Evolutionary conservation across 345 rosid genomes (phyloP).

Genomic region (Turnera subulata): DNA sequence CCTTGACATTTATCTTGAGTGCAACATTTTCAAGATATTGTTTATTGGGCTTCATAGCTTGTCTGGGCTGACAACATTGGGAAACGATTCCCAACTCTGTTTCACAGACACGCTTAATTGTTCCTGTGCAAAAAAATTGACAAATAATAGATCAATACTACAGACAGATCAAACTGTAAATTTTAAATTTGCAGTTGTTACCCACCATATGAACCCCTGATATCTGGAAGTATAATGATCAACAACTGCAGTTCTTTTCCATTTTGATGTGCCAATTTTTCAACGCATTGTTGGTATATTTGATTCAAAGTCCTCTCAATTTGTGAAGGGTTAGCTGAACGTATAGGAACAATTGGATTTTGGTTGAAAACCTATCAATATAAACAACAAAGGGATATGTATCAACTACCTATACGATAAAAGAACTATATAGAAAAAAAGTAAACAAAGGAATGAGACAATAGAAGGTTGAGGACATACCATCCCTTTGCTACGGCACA

Average conservation of each 20-base stretch:
- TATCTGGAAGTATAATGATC: constrained; percentile 65
- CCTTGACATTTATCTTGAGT: too few relatives aligned
- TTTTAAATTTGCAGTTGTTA: not conserved
- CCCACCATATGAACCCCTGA: constrained; percentile 58
- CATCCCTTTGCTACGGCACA: constrained; percentile 76
- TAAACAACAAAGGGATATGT: not conserved
- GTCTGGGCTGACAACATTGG: constrained; percentile 62
- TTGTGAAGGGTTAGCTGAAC: constrained; percentile 18
- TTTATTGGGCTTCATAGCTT: constrained; percentile 29
- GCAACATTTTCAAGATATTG: constrained; percentile 67
- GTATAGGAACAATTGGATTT: constrained; percentile 32
- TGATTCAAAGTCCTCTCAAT: constrained; percentile 47
- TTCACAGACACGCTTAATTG: constrained; percentile 61
- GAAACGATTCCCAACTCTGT: constrained; percentile 71
- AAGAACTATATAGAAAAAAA: not conserved
- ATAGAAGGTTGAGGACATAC: constrained; percentile 22
- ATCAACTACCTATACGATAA: not conserved
- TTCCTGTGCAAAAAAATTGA: constrained; percentile 30
- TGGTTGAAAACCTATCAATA: constrained; percentile 36
- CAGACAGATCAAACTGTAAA: not conserved
- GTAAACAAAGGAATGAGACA: too few relatives aligned
- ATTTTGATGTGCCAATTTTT: constrained; percentile 5
- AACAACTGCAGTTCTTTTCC: constrained; percentile 44
- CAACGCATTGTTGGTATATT: constrained; percentile 20
- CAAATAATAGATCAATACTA: too few relatives aligned